These are phyloP conservation scores for Coemansia sp. DNA, from an alignment of 192 early-diverging fungal species.

Conservation along the genomic window DNA sequence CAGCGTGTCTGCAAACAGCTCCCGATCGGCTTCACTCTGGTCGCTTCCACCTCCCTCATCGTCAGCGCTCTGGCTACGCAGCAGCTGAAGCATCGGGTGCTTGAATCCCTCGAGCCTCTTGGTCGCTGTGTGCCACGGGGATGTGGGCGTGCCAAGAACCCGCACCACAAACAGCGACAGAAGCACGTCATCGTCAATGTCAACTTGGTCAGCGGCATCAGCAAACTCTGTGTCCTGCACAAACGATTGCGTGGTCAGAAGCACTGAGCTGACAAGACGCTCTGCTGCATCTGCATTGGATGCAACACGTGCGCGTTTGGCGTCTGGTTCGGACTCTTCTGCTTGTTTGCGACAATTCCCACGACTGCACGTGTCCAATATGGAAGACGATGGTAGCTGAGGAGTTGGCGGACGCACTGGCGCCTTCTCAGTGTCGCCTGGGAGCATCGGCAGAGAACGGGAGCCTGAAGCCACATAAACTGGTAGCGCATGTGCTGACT, in stretches of 20 bases:
- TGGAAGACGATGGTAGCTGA: background rate
- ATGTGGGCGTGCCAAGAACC: background rate
- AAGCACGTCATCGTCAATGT: conserved; percentile 27
- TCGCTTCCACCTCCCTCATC: background rate
- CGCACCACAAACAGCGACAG: conserved; percentile 37
- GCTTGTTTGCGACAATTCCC: background rate
- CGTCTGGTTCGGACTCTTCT: background rate
- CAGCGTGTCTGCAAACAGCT: conserved; percentile 29
- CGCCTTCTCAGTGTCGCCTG: background rate
- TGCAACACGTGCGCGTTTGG: background rate
- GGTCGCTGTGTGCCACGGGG: conserved; percentile 28
- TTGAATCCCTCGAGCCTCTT: conserved; percentile 23
- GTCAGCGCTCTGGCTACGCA: background rate
- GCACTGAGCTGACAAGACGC: conserved; percentile 10
- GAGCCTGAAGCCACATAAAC: conserved; percentile 10
- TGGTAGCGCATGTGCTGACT: conserved; percentile 17
- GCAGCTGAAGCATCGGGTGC: conserved; percentile 27
- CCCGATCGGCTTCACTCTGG: background rate
- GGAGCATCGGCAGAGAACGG: background rate
- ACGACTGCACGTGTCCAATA: background rate
- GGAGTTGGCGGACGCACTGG: conserved; percentile 1
- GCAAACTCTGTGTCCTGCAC: conserved; percentile 21
- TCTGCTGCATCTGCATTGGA: conserved; percentile 8
- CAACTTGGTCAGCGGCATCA: conserved; percentile 26
- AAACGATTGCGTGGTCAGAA: conserved; percentile 34